These are phyloP conservation scores for Aspergillus terreus DNA, from an alignment of 2,329 filamentous ascomycete species.

Conservation along the genomic window DNA sequence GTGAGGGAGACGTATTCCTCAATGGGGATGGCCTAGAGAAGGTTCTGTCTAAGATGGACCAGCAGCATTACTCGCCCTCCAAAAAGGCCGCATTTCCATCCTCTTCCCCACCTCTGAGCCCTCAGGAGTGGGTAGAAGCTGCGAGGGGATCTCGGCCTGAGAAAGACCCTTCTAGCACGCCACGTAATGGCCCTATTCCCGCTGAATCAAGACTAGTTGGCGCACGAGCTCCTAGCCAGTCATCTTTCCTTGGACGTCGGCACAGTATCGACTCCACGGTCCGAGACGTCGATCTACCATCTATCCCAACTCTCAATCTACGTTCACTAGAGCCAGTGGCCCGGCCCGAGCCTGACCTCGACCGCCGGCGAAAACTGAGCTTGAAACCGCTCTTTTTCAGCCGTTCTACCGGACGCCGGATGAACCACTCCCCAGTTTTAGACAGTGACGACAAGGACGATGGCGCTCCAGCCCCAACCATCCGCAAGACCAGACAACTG, in stretches of 20 bases:
- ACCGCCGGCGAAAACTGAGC: conserved; percentile 30
- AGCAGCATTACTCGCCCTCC: conserved; percentile 19
- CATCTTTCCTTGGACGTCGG: conserved; percentile 23
- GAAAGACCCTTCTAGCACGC: conserved; percentile 12
- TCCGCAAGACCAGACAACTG: conserved; percentile 26
- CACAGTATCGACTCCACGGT: conserved; percentile 25
- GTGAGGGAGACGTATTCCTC: conserved; percentile 19
- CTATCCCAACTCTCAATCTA: conserved; percentile 27
- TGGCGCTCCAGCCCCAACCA: conserved; percentile 32
- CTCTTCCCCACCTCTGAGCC: conserved; percentile 33
- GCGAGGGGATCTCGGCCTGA: conserved; percentile 24
- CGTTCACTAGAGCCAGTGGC: conserved; percentile 19
- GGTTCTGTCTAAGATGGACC: conserved; percentile 19
- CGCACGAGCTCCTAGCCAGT: conserved; percentile 19
- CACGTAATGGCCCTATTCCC: conserved; percentile 8
- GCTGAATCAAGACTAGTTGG: conserved; percentile 11
- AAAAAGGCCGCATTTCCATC: conserved; percentile 11
- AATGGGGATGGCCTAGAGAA: conserved; percentile 18
- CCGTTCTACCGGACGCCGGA: conserved; percentile 24
- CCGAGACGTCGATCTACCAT: conserved; percentile 21
- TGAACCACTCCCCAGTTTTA: conserved; percentile 23
- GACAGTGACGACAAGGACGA: conserved; percentile 26
- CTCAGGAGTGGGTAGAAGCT: conserved; percentile 42
- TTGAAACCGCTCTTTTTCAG: conserved; percentile 35
- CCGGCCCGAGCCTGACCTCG: conserved; percentile 16